phyloP scores from a whole-genome alignment of 352 stramenopile species.

The Phytophthora citrophthora region DNA sequence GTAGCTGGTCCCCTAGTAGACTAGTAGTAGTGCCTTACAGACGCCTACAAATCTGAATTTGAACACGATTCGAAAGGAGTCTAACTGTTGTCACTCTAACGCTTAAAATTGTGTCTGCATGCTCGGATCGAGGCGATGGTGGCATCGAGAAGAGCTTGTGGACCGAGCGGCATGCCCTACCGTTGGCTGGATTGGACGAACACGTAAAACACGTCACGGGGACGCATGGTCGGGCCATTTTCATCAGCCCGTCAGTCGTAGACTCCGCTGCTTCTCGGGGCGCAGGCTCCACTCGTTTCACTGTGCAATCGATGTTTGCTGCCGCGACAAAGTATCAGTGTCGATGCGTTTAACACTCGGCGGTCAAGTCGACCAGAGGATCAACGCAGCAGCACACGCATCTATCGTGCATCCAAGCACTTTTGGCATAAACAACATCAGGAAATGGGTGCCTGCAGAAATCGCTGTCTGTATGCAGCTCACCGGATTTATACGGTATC shows the following conservation, averaged over 20 bases:
- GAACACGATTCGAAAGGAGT: too few species aligned
- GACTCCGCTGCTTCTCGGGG: neutral
- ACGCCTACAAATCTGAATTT: too few species aligned
- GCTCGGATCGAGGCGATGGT: too few species aligned
- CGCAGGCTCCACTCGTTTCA: slow-evolving; percentile 5
- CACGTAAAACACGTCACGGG: slow-evolving; percentile 18
- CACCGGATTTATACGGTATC: too few species aligned
- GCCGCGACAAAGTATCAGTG: neutral
- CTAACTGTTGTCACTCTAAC: neutral
- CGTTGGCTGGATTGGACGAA: slow-evolving; percentile 19
- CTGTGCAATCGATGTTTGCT: slow-evolving; percentile 3
- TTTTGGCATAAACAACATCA: neutral
- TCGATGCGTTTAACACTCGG: slow-evolving; percentile 6
- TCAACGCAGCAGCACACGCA: neutral
- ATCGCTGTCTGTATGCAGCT: too few species aligned
- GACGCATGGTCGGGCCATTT: slow-evolving; percentile 19
- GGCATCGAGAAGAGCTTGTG: neutral
- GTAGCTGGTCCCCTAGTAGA: neutral
- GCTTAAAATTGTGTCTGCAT: neutral
- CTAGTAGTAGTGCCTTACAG: too few species aligned
- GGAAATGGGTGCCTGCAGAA: neutral
- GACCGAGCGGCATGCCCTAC: neutral
- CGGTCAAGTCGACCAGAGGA: neutral
- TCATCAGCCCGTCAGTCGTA: slow-evolving; percentile 5
- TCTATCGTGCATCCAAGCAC: neutral